phyloP scores from a whole-genome alignment of 805 yeast species.

The Sungouiozyma ichnusensis region DNA sequence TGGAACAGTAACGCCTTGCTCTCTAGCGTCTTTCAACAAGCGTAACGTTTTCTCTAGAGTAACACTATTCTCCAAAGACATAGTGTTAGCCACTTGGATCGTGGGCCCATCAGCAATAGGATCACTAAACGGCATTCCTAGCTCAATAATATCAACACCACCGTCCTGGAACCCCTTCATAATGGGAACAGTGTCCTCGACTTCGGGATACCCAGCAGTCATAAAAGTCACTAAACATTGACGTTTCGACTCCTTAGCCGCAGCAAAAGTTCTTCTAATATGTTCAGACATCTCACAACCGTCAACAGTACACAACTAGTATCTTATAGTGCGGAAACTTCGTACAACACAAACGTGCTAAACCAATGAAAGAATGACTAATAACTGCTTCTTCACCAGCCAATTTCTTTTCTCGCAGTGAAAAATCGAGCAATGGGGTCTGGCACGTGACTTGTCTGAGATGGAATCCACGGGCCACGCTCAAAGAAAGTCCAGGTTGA shows the following conservation, averaged over 20 bases:
- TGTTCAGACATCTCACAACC: conserved; percentile 23
- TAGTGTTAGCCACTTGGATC: conserved; percentile 77
- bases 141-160: conserved; percentile 90
- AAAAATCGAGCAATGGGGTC: background rate
- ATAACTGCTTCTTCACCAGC: too few species aligned
- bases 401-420: too few species aligned
- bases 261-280: conserved; percentile 44
- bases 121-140: conserved; percentile 94
- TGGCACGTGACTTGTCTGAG: background rate
- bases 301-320: background rate
- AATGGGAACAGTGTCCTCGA: conserved; percentile 80
- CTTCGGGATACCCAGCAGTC: conserved; percentile 88
- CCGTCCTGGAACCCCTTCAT: conserved; percentile 84
- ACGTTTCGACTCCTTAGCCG: conserved; percentile 55
- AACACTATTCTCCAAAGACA: conserved; percentile 77
- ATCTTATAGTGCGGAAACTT: too few species aligned
- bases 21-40: conserved; percentile 64
- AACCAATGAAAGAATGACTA: too few species aligned
- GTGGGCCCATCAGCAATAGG: conserved; percentile 99
- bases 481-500: conserved; percentile 25
- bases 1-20: conserved; percentile 77
- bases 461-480: background rate
- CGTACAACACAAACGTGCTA: too few species aligned
- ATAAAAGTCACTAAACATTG: conserved; percentile 84
- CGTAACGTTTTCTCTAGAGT: conserved; percentile 62